Evolutionary conservation across 805 yeast species (phyloP).

Genomic region (Spathaspora passalidarum): DNA sequence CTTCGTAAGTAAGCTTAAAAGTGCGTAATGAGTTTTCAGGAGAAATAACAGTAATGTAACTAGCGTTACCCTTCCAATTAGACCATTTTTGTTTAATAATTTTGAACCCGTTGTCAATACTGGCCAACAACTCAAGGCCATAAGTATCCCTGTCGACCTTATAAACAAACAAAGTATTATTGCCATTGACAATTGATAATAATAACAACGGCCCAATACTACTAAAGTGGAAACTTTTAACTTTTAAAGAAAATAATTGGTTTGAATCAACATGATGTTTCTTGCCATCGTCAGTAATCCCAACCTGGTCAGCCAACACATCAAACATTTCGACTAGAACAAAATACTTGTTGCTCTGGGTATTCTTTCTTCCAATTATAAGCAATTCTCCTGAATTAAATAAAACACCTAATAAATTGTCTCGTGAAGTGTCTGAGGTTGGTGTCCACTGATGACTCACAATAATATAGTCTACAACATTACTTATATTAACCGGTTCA

Average conservation of each 20-base stretch:
- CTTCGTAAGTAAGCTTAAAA: not conserved
- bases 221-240: constrained; percentile 26
- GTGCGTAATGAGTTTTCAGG: constrained; percentile 7
- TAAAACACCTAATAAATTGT: constrained; percentile 30
- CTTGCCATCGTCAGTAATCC: constrained; percentile 13
- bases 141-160: constrained; percentile 2
- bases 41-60: constrained; percentile 5
- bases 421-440: constrained; percentile 18
- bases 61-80: constrained; percentile 5
- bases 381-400: constrained; percentile 38
- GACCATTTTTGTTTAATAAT: constrained; percentile 14
- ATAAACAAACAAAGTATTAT: constrained; percentile 6
- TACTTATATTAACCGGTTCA: constrained; percentile 25
- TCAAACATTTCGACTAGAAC: constrained; percentile 27
- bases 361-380: constrained; percentile 25
- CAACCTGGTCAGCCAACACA: constrained; percentile 18
- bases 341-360: constrained; percentile 19
- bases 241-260: constrained; percentile 20
- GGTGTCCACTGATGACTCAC: constrained; percentile 35
- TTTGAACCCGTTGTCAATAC: constrained; percentile 1
- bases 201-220: not conserved
- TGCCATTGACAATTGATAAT: constrained; percentile 7
- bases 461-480: constrained; percentile 31
- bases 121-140: not conserved
- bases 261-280: constrained; percentile 18